Evolutionary conservation across 306 rosid genomes (phyloP), one percentile per base, ranked within the genome.

Genomic region (Pueraria montana): DNA sequence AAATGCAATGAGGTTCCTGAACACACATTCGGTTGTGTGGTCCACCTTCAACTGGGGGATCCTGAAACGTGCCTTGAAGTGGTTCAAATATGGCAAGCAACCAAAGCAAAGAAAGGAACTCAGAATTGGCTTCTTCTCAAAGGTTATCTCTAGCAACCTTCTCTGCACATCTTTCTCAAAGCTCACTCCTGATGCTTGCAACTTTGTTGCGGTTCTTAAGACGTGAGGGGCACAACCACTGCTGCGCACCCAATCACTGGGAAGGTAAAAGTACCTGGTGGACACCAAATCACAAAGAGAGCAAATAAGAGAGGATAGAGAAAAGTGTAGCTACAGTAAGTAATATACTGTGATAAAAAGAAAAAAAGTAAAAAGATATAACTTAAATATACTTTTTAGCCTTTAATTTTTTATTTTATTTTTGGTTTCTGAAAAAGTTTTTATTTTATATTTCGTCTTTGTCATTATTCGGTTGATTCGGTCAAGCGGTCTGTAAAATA

Each of bases 1-100:
- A 16, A 91, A 59, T 2, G 96, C 92, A 72, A 90, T 87, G 2
- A 91, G 80, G 64, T 91, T 91, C 67, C 94, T 50, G 0, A 89
- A 40, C n/a, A 89, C 38, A 36, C 89, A 84, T 50, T 88, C 92
- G 0, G 91, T 88, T 10, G 74, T 72, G 78, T 86, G 75, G 12
- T 87, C 86, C 0, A 88, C 78, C 4, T 52, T 77, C 59, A 90
- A 55, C 3, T 61, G 76, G 0, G 92, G 88, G 5, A 90, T 43
- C 24, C 65, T 46, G 0, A 91, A 65, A n/a, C 62, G 71, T 71
- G 89, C 84, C 5, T 84, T 71, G 76, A 83, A 50, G 46, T 42
- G 61, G 2, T 78, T 69, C 32, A 84, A 4, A 48, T 18, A 45
- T 1, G 87, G 78, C 0, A 77, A 7, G 38, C 87, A 73, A 30